A percentile compares a stretch with the other conserved stretches of the same genome.
phyloP scores from a whole-genome alignment of 2,329 filamentous ascomycete species.

The Helicocarpus griseus region DNA sequence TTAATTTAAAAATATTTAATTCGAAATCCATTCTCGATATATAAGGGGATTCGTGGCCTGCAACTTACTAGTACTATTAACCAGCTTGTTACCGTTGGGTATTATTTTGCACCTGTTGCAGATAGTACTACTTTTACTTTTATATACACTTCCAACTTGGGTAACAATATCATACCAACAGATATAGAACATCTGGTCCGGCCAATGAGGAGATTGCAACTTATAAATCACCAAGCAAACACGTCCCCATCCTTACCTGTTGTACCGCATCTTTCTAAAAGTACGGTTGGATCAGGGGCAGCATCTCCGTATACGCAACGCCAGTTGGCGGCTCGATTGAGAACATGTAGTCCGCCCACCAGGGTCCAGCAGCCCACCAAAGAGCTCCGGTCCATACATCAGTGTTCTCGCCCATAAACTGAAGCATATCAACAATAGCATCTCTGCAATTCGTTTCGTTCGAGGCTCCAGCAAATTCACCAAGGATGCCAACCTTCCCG shows the following conservation, averaged over 20 bases:
- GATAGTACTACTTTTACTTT: too few relatives aligned
- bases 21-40: too few relatives aligned
- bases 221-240: not conserved
- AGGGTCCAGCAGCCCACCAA: slow-evolving; percentile 50
- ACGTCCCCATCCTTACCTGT: too few relatives aligned
- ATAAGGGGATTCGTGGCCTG: too few relatives aligned
- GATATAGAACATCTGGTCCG: too few relatives aligned
- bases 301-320: not conserved
- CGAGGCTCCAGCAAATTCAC: slow-evolving; percentile 46
- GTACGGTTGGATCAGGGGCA: not conserved
- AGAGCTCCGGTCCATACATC: slow-evolving; percentile 46
- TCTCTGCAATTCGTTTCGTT: slow-evolving; percentile 39
- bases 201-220: too few relatives aligned
- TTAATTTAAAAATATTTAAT: too few relatives aligned
- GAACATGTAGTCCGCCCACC: slow-evolving; percentile 40
- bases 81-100: too few relatives aligned
- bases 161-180: too few relatives aligned
- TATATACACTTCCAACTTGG: too few relatives aligned
- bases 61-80: too few relatives aligned
- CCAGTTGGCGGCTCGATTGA: slow-evolving; percentile 38
- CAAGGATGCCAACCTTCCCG: slow-evolving; percentile 43
- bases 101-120: too few relatives aligned
- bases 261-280: not conserved
- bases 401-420: slow-evolving; percentile 38
- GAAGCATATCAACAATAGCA: slow-evolving; percentile 42